phyloP scores from a whole-genome alignment of 2,329 filamentous ascomycete species.

The Colletotrichum godetiae region DNA sequence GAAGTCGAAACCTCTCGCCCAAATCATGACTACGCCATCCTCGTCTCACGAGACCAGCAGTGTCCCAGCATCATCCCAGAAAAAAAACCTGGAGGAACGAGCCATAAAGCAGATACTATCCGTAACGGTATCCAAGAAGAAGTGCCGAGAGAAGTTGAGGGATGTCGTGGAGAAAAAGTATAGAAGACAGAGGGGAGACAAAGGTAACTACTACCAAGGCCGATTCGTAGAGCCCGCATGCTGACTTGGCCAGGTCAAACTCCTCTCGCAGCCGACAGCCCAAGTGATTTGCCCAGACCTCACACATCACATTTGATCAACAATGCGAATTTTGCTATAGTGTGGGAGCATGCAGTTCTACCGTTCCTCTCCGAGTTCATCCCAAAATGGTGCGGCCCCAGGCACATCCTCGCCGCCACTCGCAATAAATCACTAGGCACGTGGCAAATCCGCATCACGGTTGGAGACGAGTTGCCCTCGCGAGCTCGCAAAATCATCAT shows the following conservation, averaged over 20 bases:
- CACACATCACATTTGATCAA: slow-evolving; percentile 46
- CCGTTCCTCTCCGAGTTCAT: slow-evolving; percentile 56
- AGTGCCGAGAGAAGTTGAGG: slow-evolving; percentile 49
- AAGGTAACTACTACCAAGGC: slow-evolving; percentile 35
- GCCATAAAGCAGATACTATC: slow-evolving; percentile 38
- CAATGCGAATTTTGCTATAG: slow-evolving; percentile 50
- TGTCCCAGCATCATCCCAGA: not conserved
- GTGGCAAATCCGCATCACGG: slow-evolving; percentile 55
- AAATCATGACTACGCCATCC: not conserved
- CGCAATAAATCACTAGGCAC: slow-evolving; percentile 48
- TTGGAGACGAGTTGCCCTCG: slow-evolving; percentile 45
- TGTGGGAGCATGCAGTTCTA: slow-evolving; percentile 57
- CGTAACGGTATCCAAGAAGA: slow-evolving; percentile 47
- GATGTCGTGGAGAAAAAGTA: slow-evolving; percentile 48
- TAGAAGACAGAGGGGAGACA: slow-evolving; percentile 44
- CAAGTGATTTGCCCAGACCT: slow-evolving; percentile 42
- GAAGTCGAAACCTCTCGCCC: not conserved
- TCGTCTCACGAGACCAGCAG: not conserved
- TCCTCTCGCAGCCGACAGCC: slow-evolving; percentile 45
- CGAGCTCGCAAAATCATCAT: slow-evolving; percentile 51
- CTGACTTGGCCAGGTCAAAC: slow-evolving; percentile 38
- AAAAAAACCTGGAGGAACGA: slow-evolving; percentile 37
- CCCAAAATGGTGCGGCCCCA: slow-evolving; percentile 53
- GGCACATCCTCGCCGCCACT: slow-evolving; percentile 52
- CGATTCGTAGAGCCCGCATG: not conserved